Conservation (phyloP, 495 filamentous ascomycete genomes). For the Talaromyces nanjingensis region DNA sequence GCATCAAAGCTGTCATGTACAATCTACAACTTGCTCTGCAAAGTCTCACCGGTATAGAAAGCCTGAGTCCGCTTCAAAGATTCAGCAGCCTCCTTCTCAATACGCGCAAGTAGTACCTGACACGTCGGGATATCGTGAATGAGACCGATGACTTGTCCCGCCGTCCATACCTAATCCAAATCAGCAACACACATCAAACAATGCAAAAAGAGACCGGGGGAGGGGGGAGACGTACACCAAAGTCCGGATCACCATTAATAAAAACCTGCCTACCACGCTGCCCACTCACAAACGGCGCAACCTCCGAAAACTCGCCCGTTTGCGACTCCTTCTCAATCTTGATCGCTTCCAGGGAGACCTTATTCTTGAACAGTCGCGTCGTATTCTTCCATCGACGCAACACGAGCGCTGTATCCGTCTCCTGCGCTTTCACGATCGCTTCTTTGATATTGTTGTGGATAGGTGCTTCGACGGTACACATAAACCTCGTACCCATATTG, state of each 20-base stretch:
- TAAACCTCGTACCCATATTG: constrained; percentile 92
- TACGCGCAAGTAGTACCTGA: constrained; percentile 46
- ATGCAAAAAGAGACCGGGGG: background rate
- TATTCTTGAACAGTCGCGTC: constrained; percentile 78
- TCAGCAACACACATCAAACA: constrained; percentile 2
- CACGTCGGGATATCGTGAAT: constrained; percentile 67
- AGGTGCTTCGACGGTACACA: constrained; percentile 87
- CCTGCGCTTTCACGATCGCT: constrained; percentile 78
- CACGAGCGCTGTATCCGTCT: constrained; percentile 86
- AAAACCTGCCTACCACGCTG: constrained; percentile 90
- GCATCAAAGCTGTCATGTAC: background rate
- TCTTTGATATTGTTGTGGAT: constrained; percentile 92
- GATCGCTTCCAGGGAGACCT: constrained; percentile 71
- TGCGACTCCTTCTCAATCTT: constrained; percentile 79
- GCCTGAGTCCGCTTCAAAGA: constrained; percentile 30
- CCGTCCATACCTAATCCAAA: constrained; percentile 55
- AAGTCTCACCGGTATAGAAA: constrained; percentile 28
- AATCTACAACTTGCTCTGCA: constrained; percentile 29
- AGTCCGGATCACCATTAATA: constrained; percentile 83
- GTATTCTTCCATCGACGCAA: constrained; percentile 93
- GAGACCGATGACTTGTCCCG: constrained; percentile 62
- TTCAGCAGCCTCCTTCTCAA: constrained; percentile 59
- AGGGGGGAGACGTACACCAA: constrained; percentile 49
- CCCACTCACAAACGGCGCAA: constrained; percentile 84
- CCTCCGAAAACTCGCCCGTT: constrained; percentile 84